Percentiles rank a stretch among this genome's conserved stretches.
Evolutionary conservation across 2,329 filamentous ascomycete species (phyloP).

Genomic region (Colletotrichum theobromicola): DNA sequence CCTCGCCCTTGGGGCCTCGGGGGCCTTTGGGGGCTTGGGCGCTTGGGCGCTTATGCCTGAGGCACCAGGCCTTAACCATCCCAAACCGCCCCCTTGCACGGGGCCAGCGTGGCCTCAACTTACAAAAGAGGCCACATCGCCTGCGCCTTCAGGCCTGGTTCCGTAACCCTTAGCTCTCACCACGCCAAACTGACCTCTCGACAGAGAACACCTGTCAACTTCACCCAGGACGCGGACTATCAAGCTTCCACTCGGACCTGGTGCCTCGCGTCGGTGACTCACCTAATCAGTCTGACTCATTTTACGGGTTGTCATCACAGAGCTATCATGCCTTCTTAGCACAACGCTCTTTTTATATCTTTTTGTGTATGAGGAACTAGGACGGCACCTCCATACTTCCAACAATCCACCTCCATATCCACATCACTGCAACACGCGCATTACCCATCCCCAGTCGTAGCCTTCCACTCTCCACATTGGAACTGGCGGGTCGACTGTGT

Average conservation of each 20-base stretch:
- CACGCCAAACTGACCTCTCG: neutral
- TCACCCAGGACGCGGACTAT: neutral
- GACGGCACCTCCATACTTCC: constrained; percentile 36
- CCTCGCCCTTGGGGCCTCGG: neutral
- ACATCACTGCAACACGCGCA: constrained; percentile 10
- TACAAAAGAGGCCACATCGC: constrained; percentile 26
- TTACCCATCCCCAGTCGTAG: neutral
- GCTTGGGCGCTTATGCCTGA: constrained; percentile 1
- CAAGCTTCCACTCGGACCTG: neutral
- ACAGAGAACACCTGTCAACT: constrained; percentile 20
- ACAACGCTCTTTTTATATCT: constrained; percentile 12
- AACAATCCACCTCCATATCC: neutral
- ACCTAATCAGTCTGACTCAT: constrained; percentile 26
- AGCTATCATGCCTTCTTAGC: constrained; percentile 26
- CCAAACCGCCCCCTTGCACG: neutral
- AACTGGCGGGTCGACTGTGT: neutral
- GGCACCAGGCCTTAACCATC: neutral
- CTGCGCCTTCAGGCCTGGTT: neutral
- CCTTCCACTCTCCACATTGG: neutral
- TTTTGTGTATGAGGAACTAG: constrained; percentile 42
- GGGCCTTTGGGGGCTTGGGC: neutral
- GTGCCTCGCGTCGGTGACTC: constrained; percentile 15
- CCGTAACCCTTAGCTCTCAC: neutral
- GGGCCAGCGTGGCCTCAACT: constrained; percentile 22
- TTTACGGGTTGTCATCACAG: constrained; percentile 25